phyloP scores from a whole-genome alignment of 2,329 filamentous ascomycete genomes.

The Aspergillus fumigatus region DNA sequence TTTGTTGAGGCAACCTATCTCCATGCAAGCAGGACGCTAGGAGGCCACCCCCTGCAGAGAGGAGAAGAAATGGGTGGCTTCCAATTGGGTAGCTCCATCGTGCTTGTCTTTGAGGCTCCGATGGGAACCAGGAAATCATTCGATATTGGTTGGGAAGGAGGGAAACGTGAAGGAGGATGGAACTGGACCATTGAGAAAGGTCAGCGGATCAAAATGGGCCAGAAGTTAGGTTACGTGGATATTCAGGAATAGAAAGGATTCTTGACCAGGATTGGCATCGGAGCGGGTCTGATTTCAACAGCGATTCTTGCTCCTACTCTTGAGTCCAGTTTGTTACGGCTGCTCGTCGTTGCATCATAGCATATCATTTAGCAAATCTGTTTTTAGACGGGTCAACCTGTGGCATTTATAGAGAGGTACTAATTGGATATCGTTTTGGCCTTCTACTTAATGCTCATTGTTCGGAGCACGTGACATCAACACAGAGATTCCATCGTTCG shows the following conservation, averaged over 20 bases:
- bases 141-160: constrained; percentile 57
- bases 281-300: neutral
- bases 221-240: constrained; percentile 72
- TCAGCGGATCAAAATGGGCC: constrained; percentile 81
- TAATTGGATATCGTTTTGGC: neutral
- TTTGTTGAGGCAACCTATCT: constrained; percentile 90
- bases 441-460: neutral
- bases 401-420: neutral
- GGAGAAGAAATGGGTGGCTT: constrained; percentile 99
- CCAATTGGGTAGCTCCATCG: constrained; percentile 89
- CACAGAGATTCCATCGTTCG: neutral
- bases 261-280: neutral
- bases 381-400: neutral
- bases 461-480: neutral
- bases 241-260: constrained; percentile 12
- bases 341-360: constrained; percentile 7
- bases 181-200: constrained; percentile 84
- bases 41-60: constrained; percentile 74
- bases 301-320: neutral
- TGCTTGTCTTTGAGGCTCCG: constrained; percentile 93
- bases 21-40: constrained; percentile 69
- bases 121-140: constrained; percentile 54
- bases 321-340: neutral
- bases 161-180: constrained; percentile 64
- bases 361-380: constrained; percentile 2